Base-by-base conservation (phyloP, 1,139 yeast species). In the Hansenula lynferdii region DNA sequence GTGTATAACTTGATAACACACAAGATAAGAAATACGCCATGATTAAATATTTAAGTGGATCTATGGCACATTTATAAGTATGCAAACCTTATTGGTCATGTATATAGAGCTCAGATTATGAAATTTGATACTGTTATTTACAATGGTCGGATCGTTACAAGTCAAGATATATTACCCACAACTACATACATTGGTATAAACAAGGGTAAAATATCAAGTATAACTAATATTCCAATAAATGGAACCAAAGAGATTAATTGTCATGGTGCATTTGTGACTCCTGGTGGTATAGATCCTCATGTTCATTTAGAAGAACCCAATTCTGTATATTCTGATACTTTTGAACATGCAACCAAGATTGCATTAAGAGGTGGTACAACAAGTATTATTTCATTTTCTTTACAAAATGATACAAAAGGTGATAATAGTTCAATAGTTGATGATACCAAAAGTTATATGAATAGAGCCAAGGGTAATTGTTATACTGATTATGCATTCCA, bases 271-370 rank as follows among this genome's bases (percentile, higher is more conserved):
- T 61, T 49, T 45, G 57, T 67, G 23, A 70, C 72, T n/a, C 75
- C 72, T 6, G 75, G 72, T 34, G 74, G 75, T 9, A 61, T 70
- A 29, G 76, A 70, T 47, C 61, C 72, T 0, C 75, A 70, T 48
- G 83, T 77, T 28, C 85, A 78, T 47, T 60, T 79, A 38, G 75
- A 77, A 49, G 81, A 77, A 49, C 75, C 73, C 0, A 73, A 75
- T 6, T 59, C 76, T 35, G 70, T 78, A 8, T 75, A 70, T 46
- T 75, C 78, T 65, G 83, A 77, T 53, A 76, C 77, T 6, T 75
- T 77, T 51, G 78, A 70, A 34, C 67, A 79, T 4, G 85, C 82
- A 0, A 73, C 85, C 4, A 66, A 69, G 50, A 72, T 80, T 16
- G 83, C 84, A 1, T 75, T 80, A 15, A 69, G 77, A 8, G 76